Percentiles rank a stretch among this genome's conserved stretches.
phyloP scores from a whole-genome alignment of 371 early-diverging fungal species.

The Mortierella sp. region DNA sequence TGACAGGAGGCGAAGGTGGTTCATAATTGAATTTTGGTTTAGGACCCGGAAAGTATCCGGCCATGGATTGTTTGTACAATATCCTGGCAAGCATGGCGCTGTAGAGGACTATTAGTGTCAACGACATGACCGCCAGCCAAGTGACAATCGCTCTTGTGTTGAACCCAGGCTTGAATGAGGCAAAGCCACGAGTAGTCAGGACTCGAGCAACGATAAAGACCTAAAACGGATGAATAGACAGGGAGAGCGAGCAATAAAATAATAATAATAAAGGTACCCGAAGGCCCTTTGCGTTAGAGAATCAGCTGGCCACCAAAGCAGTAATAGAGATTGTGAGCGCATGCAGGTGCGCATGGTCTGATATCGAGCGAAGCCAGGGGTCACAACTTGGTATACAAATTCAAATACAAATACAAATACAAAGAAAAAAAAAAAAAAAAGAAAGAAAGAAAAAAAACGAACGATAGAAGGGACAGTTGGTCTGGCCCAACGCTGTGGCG shows the following conservation, averaged over 20 bases:
- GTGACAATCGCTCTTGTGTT: slow-evolving; percentile 45
- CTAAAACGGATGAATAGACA: not conserved
- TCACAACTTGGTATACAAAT: no score
- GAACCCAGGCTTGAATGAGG: slow-evolving; percentile 46
- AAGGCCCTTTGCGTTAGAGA: no score
- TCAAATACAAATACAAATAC: not conserved
- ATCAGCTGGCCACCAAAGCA: no score
- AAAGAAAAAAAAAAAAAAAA: not conserved
- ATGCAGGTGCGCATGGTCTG: no score
- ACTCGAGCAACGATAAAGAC: slow-evolving; percentile 46
- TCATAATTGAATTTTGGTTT: not conserved
- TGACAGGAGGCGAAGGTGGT: not conserved
- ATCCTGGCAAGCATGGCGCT: slow-evolving; percentile 29
- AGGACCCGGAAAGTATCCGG: slow-evolving; percentile 28
- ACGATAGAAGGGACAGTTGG: not conserved
- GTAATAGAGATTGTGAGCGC: no score
- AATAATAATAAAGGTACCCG: no score
- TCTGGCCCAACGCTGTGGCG: no score
- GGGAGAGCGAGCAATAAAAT: not conserved
- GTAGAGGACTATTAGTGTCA: slow-evolving; percentile 35
- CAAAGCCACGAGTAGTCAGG: slow-evolving; percentile 49
- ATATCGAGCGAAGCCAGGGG: no score
- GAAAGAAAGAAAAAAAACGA: not conserved
- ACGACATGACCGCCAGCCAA: slow-evolving; percentile 35
- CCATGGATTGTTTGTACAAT: slow-evolving; percentile 46